These are phyloP conservation scores for Dichomitus squalens DNA, from an alignment of 1,284 basidiomycete genomes.

Conservation along the genomic window DNA sequence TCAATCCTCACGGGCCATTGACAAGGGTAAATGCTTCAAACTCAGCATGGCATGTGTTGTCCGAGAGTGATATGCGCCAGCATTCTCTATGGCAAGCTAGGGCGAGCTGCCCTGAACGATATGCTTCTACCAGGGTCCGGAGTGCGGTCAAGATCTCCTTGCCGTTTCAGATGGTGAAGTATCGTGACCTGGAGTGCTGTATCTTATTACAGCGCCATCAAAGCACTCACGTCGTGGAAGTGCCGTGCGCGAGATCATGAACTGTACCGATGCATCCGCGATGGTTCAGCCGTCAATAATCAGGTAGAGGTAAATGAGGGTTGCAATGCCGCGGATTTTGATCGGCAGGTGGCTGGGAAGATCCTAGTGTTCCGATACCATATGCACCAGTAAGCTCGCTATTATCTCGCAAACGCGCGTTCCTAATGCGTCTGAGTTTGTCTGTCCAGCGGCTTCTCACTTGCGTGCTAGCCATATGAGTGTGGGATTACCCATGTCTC, in stretches of 20 bases:
- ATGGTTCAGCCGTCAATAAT: slow-evolving; percentile 13
- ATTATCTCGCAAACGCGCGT: slow-evolving; percentile 10
- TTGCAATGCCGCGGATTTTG: slow-evolving; percentile 13
- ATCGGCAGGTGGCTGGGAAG: slow-evolving; percentile 9
- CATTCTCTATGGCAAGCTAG: neutral
- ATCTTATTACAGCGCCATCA: neutral
- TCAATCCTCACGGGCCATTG: slow-evolving; percentile 1
- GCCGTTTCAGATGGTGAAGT: neutral
- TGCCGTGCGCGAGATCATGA: neutral
- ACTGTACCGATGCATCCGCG: slow-evolving; percentile 17
- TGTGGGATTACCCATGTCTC: slow-evolving; percentile 10
- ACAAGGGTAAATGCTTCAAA: neutral
- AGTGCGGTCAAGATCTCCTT: neutral
- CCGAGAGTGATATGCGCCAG: slow-evolving; percentile 3
- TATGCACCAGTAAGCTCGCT: slow-evolving; percentile 10
- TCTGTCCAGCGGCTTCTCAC: slow-evolving; percentile 14
- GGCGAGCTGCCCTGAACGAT: slow-evolving; percentile 4
- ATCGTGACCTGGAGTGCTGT: neutral
- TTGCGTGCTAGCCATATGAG: slow-evolving; percentile 15
- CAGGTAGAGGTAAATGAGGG: slow-evolving; percentile 1
- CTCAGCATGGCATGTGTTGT: slow-evolving; percentile 14
- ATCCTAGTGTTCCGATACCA: neutral
- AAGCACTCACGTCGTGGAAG: slow-evolving; percentile 1
- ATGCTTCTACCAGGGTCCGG: neutral
- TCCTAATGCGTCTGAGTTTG: slow-evolving; percentile 17